These are phyloP conservation scores for Globisporangium cylindrosporum DNA, from an alignment of 352 stramenopile species.

Conservation along the genomic window DNA sequence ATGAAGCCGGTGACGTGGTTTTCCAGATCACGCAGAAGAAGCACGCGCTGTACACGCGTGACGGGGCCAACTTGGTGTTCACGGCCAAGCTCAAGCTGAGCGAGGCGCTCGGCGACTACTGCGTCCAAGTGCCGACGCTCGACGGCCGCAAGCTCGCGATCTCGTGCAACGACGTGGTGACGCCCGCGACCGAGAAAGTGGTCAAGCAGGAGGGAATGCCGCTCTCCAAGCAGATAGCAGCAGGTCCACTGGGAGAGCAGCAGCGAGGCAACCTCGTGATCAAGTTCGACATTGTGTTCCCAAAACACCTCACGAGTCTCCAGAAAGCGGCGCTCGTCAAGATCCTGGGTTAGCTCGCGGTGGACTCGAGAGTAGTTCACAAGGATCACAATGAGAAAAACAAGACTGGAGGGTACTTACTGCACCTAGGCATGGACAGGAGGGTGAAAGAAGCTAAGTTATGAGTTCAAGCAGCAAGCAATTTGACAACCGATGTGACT, in stretches of 20 bases:
- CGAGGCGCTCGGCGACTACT: constrained; percentile 94
- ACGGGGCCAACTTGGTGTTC: constrained; percentile 92
- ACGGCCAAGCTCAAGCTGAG: constrained; percentile 93
- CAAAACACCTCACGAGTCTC: constrained; percentile 88
- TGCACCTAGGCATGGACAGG: no score
- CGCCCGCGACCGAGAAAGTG: constrained; percentile 87
- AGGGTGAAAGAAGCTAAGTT: no score
- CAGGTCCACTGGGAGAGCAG: constrained; percentile 6
- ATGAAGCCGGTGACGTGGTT: constrained; percentile 93
- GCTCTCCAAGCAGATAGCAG: constrained; percentile 49
- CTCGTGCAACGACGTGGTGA: constrained; percentile 91
- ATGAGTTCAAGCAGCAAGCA: no score
- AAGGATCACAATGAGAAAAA: no score
- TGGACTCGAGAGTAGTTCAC: no score
- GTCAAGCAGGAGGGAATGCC: constrained; percentile 96
- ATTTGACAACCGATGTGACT: no score
- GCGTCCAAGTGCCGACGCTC: constrained; percentile 92
- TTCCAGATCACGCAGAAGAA: constrained; percentile 89
- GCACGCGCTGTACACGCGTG: constrained; percentile 86
- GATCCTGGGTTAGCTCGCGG: constrained; percentile 51
- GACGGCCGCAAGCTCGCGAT: constrained; percentile 93
- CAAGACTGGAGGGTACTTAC: no score
- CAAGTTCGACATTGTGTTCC: constrained; percentile 96
- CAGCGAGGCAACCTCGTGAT: constrained; percentile 92
- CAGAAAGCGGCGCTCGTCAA: constrained; percentile 90